These are phyloP conservation scores for Tubosaeta brunneosetosa DNA, from an alignment of 768 basidiomycete genomes.

Conservation along the genomic window DNA sequence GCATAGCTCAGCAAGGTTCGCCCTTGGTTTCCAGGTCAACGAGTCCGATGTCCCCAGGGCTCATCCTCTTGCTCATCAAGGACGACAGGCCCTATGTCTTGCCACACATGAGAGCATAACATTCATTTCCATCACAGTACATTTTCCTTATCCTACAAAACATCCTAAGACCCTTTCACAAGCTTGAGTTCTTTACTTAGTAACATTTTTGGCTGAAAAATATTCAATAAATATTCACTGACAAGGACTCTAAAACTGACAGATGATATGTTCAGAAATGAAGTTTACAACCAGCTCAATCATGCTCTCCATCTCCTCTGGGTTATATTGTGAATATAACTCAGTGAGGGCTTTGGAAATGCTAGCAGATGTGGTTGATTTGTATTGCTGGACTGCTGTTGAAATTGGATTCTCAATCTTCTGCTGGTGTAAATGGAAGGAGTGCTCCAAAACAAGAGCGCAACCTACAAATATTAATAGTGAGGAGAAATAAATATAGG, in stretches of 20 bases:
- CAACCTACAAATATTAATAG: neutral
- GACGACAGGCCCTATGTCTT: conserved; percentile 39
- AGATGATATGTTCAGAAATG: neutral
- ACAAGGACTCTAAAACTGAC: neutral
- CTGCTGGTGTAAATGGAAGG: neutral
- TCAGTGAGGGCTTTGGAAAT: neutral
- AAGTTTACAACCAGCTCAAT: neutral
- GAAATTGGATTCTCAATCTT: neutral
- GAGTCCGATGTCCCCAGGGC: conserved; percentile 49
- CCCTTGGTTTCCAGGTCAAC: conserved; percentile 32
- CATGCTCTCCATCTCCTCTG: neutral
- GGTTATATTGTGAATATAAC: neutral
- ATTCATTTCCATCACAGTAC: too few species aligned
- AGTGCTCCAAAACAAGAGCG: neutral
- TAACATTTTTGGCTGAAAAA: neutral
- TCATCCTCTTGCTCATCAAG: conserved; percentile 46
- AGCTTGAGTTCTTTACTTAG: neutral
- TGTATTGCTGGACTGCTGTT: neutral
- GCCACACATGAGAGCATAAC: conserved; percentile 36
- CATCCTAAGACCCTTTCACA: neutral
- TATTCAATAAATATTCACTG: neutral
- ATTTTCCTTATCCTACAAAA: neutral
- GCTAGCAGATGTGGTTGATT: neutral
- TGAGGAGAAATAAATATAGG: too few species aligned
- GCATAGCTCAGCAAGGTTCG: conserved; percentile 25